A percentile compares a stretch with the other conserved stretches of the same genome.
Evolutionary conservation across 164 flowering plant species (phyloP).

Genomic region (Tetracentron sinense): DNA sequence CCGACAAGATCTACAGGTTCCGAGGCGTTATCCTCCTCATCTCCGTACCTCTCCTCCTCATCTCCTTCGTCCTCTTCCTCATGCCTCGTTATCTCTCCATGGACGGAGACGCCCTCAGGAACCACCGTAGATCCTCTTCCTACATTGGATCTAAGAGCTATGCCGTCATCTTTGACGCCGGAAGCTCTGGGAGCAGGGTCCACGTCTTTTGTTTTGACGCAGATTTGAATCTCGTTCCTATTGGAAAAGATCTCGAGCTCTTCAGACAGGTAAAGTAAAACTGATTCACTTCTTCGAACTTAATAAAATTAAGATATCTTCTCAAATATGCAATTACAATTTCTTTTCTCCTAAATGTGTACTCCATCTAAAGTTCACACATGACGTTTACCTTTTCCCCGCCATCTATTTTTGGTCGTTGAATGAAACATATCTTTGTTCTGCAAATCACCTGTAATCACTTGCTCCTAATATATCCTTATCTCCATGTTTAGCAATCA

Average conservation of each 20-base stretch:
- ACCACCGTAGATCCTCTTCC: constrained; percentile 12
- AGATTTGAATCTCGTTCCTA: constrained; percentile 69
- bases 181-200: constrained; percentile 92
- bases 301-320: background rate
- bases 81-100: constrained; percentile 43
- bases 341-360: too few relatives aligned
- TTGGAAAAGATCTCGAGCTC: constrained; percentile 81
- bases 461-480: too few relatives aligned
- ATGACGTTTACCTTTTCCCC: too few relatives aligned
- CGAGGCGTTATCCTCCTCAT: constrained; percentile 57
- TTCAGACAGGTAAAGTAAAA: constrained; percentile 53
- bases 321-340: too few relatives aligned
- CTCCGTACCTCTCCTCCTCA: constrained; percentile 59
- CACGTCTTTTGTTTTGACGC: constrained; percentile 83
- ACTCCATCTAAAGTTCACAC: too few relatives aligned
- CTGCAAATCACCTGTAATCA: too few relatives aligned
- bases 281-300: too few relatives aligned
- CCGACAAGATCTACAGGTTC: constrained; percentile 60
- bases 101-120: constrained; percentile 2
- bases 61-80: constrained; percentile 53
- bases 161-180: constrained; percentile 95
- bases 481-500: too few relatives aligned
- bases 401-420: too few relatives aligned
- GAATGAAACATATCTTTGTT: too few relatives aligned
- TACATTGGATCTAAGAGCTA: constrained; percentile 25